Evolutionary conservation across 768 basidiomycete species (phyloP).

Genomic region (Pleurotus salmoneostramineus): DNA sequence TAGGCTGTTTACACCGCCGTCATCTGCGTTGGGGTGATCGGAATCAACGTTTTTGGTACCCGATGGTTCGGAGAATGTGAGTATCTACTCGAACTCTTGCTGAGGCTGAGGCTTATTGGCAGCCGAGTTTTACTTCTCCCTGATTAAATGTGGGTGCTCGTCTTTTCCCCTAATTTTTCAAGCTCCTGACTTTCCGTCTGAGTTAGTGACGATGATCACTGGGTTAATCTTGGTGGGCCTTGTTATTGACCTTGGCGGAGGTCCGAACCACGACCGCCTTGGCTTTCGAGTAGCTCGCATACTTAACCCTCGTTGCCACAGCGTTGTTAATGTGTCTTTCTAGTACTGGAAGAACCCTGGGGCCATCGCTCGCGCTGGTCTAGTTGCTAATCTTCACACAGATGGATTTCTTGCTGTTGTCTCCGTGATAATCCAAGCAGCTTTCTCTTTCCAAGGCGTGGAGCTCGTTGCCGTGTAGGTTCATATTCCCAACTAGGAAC

Average conservation of each 20-base stretch:
- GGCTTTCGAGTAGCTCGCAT: slow-evolving; percentile 52
- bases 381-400: slow-evolving; percentile 35
- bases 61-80: slow-evolving; percentile 28
- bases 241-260: slow-evolving; percentile 74
- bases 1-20: slow-evolving; percentile 54
- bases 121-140: slow-evolving; percentile 64
- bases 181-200: not conserved
- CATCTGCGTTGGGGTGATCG: slow-evolving; percentile 49
- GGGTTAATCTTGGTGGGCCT: slow-evolving; percentile 57
- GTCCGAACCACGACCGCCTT: slow-evolving; percentile 58
- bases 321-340: not conserved
- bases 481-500: not conserved
- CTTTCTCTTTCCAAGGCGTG: slow-evolving; percentile 76
- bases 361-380: slow-evolving; percentile 35
- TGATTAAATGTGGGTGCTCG: slow-evolving; percentile 49
- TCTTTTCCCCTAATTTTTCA: not conserved
- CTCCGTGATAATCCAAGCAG: slow-evolving; percentile 42
- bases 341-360: slow-evolving; percentile 77
- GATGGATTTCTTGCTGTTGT: slow-evolving; percentile 43
- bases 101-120: slow-evolving; percentile 9
- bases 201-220: slow-evolving; percentile 49
- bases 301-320: slow-evolving; percentile 8
- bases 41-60: slow-evolving; percentile 72
- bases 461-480: slow-evolving; percentile 64
- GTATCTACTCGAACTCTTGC: not conserved